These are phyloP conservation scores for Hondaea fermentalgiana DNA, from an alignment of 108 stramenopile genomes.

Conservation along the genomic window DNA sequence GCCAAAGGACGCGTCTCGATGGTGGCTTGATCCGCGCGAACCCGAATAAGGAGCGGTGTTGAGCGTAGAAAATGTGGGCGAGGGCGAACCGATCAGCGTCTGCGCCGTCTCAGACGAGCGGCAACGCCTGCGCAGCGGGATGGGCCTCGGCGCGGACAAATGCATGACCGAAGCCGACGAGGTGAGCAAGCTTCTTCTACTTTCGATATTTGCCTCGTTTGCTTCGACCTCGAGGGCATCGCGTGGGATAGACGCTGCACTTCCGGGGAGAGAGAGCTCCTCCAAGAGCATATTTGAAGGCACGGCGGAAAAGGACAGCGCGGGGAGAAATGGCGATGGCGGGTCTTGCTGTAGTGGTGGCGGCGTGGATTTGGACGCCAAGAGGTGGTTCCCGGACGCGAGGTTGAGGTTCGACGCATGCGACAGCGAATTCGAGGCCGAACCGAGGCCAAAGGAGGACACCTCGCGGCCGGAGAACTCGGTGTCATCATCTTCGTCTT, in stretches of 20 bases:
- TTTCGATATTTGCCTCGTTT: background rate
- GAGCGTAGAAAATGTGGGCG: too few relatives aligned
- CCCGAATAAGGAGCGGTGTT: too few relatives aligned
- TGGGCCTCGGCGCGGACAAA: too few relatives aligned
- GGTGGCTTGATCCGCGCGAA: too few relatives aligned
- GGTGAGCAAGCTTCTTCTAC: background rate
- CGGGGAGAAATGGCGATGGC: background rate
- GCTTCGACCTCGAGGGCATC: background rate
- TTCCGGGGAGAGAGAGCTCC: background rate
- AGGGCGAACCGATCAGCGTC: too few relatives aligned
- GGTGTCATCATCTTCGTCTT: background rate
- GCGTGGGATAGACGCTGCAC: background rate
- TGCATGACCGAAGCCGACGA: too few relatives aligned
- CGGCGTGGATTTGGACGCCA: background rate
- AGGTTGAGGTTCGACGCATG: background rate
- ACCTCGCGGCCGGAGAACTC: background rate
- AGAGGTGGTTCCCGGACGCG: background rate
- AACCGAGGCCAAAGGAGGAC: background rate
- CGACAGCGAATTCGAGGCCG: background rate
- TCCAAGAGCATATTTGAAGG: background rate
- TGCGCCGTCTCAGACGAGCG: too few relatives aligned
- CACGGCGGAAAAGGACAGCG: background rate
- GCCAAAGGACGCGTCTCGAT: too few relatives aligned
- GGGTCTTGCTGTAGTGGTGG: background rate
- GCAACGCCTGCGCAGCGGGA: too few relatives aligned